Conservation (phyloP, 2,329 filamentous ascomycete species). For the Sclerotinia nivalis region DNA sequence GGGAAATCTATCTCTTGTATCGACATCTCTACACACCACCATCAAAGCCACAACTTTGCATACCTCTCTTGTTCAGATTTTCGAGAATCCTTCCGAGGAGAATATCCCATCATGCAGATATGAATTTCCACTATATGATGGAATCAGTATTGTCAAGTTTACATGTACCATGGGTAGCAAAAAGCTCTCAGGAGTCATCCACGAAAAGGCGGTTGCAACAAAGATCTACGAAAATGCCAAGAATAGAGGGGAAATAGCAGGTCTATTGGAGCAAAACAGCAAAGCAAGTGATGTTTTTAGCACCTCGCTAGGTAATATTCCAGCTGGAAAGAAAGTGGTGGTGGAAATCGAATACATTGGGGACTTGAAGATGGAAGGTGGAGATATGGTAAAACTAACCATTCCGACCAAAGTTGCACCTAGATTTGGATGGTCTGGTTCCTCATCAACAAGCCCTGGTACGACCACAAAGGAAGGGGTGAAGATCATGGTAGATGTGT, state of each 20-base stretch:
- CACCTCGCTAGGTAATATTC: constrained; percentile 67
- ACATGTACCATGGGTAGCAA: constrained; percentile 62
- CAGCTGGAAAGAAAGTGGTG: constrained; percentile 54
- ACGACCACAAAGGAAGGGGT: constrained; percentile 28
- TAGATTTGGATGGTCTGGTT: constrained; percentile 59
- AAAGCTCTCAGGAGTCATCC: constrained; percentile 63
- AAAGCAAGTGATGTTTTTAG: constrained; percentile 66
- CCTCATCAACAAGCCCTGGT: neutral
- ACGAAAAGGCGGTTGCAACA: constrained; percentile 63
- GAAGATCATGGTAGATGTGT: constrained; percentile 58
- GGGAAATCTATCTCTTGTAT: constrained; percentile 58
- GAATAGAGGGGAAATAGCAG: constrained; percentile 60
- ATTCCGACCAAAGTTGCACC: constrained; percentile 68
- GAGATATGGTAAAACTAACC: constrained; percentile 65
- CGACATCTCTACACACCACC: constrained; percentile 58
- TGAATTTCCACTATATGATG: constrained; percentile 71
- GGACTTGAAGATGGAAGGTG: constrained; percentile 69
- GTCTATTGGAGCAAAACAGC: constrained; percentile 62
- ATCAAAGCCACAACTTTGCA: constrained; percentile 56
- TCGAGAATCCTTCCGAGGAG: constrained; percentile 55
- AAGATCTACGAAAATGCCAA: constrained; percentile 61
- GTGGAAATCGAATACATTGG: constrained; percentile 67
- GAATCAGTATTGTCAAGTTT: constrained; percentile 69
- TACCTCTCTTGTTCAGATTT: constrained; percentile 56
- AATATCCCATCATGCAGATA: constrained; percentile 60